These are phyloP conservation scores for Cerioporus squamosus DNA, from an alignment of 1,284 basidiomycete species.

Conservation along the genomic window DNA sequence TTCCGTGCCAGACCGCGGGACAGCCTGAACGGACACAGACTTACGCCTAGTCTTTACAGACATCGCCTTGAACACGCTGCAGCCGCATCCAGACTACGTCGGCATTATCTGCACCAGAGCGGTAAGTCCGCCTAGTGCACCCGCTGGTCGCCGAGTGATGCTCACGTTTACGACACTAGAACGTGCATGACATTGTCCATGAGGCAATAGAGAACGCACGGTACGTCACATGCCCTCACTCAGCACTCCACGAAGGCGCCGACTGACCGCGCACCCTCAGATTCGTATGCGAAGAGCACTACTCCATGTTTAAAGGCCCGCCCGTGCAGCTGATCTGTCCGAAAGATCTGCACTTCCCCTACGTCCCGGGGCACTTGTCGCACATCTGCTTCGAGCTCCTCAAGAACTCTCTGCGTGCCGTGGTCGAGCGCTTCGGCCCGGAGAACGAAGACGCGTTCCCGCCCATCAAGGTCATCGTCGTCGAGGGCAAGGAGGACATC, in stretches of 20 bases:
- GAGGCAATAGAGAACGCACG: slow-evolving; percentile 99
- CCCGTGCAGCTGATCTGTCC: slow-evolving; percentile 98
- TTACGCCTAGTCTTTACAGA: slow-evolving; percentile 50
- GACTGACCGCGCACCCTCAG: slow-evolving; percentile 13
- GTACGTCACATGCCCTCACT: slow-evolving; percentile 17
- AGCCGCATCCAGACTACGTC: slow-evolving; percentile 90
- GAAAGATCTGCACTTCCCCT: slow-evolving; percentile 86
- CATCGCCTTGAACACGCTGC: slow-evolving; percentile 89
- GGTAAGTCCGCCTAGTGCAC: slow-evolving; percentile 43
- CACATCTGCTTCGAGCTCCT: slow-evolving; percentile 99
- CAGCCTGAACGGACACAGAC: neutral
- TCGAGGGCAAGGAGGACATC: slow-evolving; percentile 95
- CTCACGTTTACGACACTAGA: slow-evolving; percentile 46
- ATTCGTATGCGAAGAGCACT: slow-evolving; percentile 98
- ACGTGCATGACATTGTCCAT: slow-evolving; percentile 94
- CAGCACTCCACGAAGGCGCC: neutral
- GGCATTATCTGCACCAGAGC: slow-evolving; percentile 98
- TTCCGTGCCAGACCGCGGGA: neutral
- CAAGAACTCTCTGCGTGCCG: slow-evolving; percentile 97
- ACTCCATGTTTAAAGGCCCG: slow-evolving; percentile 94
- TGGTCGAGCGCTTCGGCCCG: slow-evolving; percentile 91
- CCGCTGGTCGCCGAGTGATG: neutral
- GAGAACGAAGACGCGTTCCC: slow-evolving; percentile 86
- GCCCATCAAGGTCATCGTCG: slow-evolving; percentile 96
- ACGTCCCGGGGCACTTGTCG: slow-evolving; percentile 94